Base-by-base conservation (phyloP, 257 asterid species). In the Nicotiana tomentosiformis region DNA sequence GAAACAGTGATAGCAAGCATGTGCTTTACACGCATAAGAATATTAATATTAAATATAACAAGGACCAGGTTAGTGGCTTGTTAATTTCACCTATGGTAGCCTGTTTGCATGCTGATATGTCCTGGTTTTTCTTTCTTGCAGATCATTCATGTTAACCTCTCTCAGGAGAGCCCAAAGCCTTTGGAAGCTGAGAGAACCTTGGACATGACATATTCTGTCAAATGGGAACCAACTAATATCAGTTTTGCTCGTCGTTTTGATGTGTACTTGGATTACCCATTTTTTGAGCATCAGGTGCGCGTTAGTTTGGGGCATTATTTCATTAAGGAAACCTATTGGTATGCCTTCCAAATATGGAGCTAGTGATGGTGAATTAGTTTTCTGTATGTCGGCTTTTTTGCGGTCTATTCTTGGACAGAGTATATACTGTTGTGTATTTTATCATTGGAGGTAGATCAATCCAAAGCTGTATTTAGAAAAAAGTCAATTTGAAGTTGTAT, bases 101-200 rank as follows among this genome's bases (percentile, higher is more conserved):
- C 37, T 2, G n/a, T 37, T 26, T 81, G 83, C 85, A 61, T 56
- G 49, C 69, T 81, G 60, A 20, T 82, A 58, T 78, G 46, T 7
- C 46, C 81, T 84, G 23, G 80, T 84, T 79, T 66, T 66, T 26
- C 81, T 30, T 79, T 51, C 77, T 83, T 84, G 86, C 92, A 95
- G 98, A 92, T 95, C 80, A 95, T 95, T 91, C 98, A 93, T 87
- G 98, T 95, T n/a, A 95, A 95, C 85, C 98, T 95, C 78, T 83
- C 97, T 83, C 98, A 93, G 89, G 98, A 91, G 77, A 85, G 82
- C 80, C 92, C 96, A 10, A 95, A 90, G 89, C 91, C 98, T 62
- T 80, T 95, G 87, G 98, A 92, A 82, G 95, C 87, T 83, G 98
- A 95, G 51, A 90, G 87, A 23, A 80, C 88, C 26, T 74, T 93